A percentile compares a stretch with the other conserved stretches of the same genome.
phyloP scores from a whole-genome alignment of 2,329 filamentous ascomycete genomes.

The Rugonectria rugulosa region DNA sequence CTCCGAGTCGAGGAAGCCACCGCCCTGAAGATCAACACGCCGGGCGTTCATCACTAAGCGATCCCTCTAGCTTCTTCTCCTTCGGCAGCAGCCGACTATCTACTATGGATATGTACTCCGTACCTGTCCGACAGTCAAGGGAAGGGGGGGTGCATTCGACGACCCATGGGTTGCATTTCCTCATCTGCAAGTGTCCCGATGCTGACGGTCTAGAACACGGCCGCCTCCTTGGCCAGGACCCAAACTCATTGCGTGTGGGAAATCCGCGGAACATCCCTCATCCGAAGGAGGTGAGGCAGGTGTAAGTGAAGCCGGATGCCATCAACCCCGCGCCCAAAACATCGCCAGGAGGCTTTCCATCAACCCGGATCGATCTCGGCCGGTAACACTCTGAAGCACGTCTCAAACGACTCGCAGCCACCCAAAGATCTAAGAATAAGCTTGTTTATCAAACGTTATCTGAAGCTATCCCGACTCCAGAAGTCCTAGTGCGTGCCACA shows the following conservation, averaged over 20 bases:
- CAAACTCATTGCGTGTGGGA: constrained; percentile 1
- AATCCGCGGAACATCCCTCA: constrained; percentile 11
- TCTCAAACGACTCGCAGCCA: constrained; percentile 32
- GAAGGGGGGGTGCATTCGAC: neutral
- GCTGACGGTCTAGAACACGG: neutral
- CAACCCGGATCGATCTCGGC: constrained; percentile 33
- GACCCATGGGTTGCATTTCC: constrained; percentile 6
- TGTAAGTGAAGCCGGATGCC: constrained; percentile 18
- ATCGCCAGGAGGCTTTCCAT: constrained; percentile 25
- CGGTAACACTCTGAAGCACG: constrained; percentile 37
- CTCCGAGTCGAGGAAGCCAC: constrained; percentile 7
- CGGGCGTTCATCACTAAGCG: constrained; percentile 1
- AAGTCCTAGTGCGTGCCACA: constrained; percentile 1
- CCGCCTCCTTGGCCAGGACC: neutral
- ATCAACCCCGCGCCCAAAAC: constrained; percentile 4
- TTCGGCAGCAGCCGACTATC: constrained; percentile 20
- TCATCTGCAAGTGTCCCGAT: neutral
- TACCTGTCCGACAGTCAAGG: constrained; percentile 10
- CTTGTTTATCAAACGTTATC: constrained; percentile 27
- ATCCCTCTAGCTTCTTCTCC: neutral
- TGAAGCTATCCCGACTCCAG: constrained; percentile 25
- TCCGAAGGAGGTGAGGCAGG: constrained; percentile 6
- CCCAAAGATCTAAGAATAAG: constrained; percentile 30
- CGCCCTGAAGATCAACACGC: constrained; percentile 17
- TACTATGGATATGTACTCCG: too few relatives aligned